Base-by-base conservation (phyloP, 2,329 filamentous ascomycete genomes). In the Fusarium gaditjirri region DNA sequence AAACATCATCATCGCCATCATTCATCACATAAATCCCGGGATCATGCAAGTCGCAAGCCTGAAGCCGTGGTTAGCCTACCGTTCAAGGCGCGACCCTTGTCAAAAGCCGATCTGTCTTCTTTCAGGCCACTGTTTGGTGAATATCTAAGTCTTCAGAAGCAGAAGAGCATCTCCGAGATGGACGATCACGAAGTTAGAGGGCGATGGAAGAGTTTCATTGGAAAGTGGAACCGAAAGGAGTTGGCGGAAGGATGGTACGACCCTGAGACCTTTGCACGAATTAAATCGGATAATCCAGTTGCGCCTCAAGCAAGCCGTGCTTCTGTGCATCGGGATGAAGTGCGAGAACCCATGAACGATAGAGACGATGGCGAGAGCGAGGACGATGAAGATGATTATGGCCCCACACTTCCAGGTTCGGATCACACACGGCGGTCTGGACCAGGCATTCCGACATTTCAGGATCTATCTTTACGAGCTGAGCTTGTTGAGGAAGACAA, bases 181-280 rank as follows among this genome's bases (percentile, higher is more conserved):
- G 88, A 90, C 61, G 91, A 94, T 70, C 87, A 88, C n/a, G 95
- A 98, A 79, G 82, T 91, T 2, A 92, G 87, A 72, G 94, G 95
- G 3, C 86, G 95, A 61, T 99, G 95, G 94, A 97, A 97, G 86
- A 95, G 94, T 79, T 99, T 98, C 77, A 81, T 95, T 17, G 86
- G 88, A 8, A 95, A 94, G 85, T 99, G 96, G 95, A 99, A 99
- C 84, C 89, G 90, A 76, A 92, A 91, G 78, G 93, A 95, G 83
- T 85, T 98, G 71, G 92, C 93, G 8, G 92, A 95, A 81, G 94
- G 94, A 50, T 99, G 95, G 95, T 99, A 98, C 82, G 94, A 97
- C 78, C 93, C 94, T 12, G 88, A 88, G 64, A 93, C 90, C 71
- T 89, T 93, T 68, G 74, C 76, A 39, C 78, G 80, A 29, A 80